These are phyloP conservation scores for Calvatia gigantea DNA, from an alignment of 768 basidiomycete genomes.

Conservation along the genomic window DNA sequence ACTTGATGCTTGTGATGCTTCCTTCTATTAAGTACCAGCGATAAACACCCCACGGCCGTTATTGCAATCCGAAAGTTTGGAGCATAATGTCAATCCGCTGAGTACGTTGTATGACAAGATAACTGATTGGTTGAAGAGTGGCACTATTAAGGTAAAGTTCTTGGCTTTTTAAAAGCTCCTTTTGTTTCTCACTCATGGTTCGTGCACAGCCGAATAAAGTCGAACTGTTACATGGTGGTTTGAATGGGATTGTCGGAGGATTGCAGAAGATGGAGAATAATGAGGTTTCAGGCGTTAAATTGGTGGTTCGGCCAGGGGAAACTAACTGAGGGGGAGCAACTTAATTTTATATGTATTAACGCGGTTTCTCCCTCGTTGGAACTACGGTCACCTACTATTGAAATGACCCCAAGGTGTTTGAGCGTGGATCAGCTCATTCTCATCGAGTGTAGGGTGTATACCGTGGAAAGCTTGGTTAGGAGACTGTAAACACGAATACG, in stretches of 20 bases:
- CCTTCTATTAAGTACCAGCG: conserved; percentile 20
- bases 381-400: no score
- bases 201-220: conserved; percentile 35
- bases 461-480: no score
- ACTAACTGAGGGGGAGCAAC: no score
- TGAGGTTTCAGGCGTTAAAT: conserved; percentile 39
- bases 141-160: conserved; percentile 28
- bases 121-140: conserved; percentile 27
- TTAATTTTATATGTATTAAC: no score
- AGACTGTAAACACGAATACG: no score
- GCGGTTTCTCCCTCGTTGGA: no score
- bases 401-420: no score
- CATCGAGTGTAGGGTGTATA: no score
- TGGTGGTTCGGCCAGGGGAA: conserved; percentile 41
- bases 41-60: conserved; percentile 14
- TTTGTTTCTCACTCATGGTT: background rate
- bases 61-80: conserved; percentile 20
- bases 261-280: conserved; percentile 35
- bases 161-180: background rate
- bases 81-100: conserved; percentile 18
- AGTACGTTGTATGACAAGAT: conserved; percentile 21
- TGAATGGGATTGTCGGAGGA: conserved; percentile 39
- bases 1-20: conserved; percentile 29
- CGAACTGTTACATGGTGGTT: conserved; percentile 39
- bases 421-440: no score